A percentile compares a stretch with the other conserved stretches of the same genome.
Conservation (phyloP, 2,329 filamentous ascomycete species). For the Trichoderma koningiopsis region DNA sequence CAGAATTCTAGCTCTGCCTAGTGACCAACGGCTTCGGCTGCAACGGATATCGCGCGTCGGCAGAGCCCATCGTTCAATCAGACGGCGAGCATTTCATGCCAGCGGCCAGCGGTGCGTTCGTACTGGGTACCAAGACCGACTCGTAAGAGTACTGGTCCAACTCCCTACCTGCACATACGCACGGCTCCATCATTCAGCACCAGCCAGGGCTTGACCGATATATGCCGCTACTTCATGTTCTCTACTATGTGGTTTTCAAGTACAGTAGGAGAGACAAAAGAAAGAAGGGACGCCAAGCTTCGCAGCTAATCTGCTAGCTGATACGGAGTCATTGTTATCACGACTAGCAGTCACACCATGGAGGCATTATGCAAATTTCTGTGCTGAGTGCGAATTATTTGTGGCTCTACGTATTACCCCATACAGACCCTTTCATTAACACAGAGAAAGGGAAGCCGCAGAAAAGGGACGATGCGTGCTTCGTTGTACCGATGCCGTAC, state of each 20-base stretch:
- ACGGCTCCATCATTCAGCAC: neutral
- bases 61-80: constrained; percentile 7
- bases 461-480: neutral
- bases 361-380: constrained; percentile 1
- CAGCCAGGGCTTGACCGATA: constrained; percentile 15
- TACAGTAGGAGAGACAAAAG: neutral
- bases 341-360: constrained; percentile 12
- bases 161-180: neutral
- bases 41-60: constrained; percentile 22
- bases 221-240: neutral
- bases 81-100: neutral
- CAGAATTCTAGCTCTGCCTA: constrained; percentile 7
- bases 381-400: constrained; percentile 1
- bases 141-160: neutral
- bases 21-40: constrained; percentile 16
- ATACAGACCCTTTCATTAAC: constrained; percentile 14
- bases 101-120: neutral
- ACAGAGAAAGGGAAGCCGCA: neutral
- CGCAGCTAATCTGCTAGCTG: neutral
- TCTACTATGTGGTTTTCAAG: neutral
- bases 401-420: constrained; percentile 11
- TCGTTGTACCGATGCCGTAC: constrained; percentile 18
- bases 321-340: constrained; percentile 3
- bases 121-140: neutral
- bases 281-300: neutral